A percentile compares a stretch with the other conserved stretches of the same genome.
phyloP scores from a whole-genome alignment of 2,329 filamentous ascomycete species.

The Chaetomium globosum region DNA sequence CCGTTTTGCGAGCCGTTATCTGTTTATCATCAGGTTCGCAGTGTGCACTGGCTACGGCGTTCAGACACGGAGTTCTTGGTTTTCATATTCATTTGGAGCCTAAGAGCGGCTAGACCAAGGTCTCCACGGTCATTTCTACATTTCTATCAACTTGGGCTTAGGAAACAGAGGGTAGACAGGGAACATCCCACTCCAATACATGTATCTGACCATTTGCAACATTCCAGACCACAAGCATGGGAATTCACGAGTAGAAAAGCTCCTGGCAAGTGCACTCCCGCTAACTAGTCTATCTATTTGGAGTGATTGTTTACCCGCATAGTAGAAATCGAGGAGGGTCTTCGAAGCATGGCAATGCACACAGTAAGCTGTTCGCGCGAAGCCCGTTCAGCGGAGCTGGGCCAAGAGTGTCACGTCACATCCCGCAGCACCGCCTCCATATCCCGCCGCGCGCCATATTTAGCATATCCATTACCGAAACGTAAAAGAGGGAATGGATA shows the following conservation, averaged over 20 bases:
- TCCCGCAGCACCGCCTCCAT: neutral
- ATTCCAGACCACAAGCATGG: neutral
- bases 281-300: neutral
- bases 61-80: neutral
- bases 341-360: neutral
- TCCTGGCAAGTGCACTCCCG: neutral
- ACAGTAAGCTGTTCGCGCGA: neutral
- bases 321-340: neutral
- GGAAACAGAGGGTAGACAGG: neutral
- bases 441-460: slow-evolving; percentile 16
- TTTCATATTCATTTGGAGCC: neutral
- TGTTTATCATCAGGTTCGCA: neutral
- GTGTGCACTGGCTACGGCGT: neutral
- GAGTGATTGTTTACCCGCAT: neutral
- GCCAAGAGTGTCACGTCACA: neutral
- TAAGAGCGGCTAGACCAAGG: neutral
- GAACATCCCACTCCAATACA: slow-evolving; percentile 16
- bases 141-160: neutral
- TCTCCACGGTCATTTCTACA: neutral
- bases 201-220: neutral
- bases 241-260: neutral
- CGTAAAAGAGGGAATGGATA: neutral
- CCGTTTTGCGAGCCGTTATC: slow-evolving; percentile 1
- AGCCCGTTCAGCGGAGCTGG: slow-evolving; percentile 5
- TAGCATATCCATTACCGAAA: slow-evolving; percentile 12